Conservation (phyloP, 2,329 filamentous ascomycete genomes). For the Colletotrichum sp. region DNA sequence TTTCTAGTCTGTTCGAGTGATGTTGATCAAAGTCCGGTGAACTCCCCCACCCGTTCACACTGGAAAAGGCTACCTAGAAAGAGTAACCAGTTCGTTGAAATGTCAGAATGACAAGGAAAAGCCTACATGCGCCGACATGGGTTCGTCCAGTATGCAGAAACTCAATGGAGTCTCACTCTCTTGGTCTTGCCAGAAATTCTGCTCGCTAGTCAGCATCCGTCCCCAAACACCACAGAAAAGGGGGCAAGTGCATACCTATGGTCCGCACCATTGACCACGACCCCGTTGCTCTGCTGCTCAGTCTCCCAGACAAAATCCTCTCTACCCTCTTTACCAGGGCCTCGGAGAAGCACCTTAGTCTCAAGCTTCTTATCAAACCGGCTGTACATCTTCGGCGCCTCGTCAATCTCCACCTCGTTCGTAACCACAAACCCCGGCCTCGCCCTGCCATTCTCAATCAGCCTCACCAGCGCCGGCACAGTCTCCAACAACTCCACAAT, state of each 20-base stretch:
- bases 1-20: not conserved
- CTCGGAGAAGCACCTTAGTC: constrained; percentile 24
- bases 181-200: not conserved
- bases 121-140: not conserved
- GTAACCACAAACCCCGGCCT: constrained; percentile 32
- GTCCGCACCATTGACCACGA: not conserved
- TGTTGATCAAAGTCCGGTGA: not conserved
- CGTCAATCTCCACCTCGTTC: constrained; percentile 30
- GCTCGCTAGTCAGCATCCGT: not conserved
- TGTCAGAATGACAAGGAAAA: not conserved
- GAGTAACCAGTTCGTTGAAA: not conserved
- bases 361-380: constrained; percentile 28
- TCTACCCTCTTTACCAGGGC: not conserved
- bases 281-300: not conserved
- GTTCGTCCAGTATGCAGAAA: not conserved
- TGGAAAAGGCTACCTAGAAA: not conserved
- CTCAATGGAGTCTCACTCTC: not conserved
- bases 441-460: constrained; percentile 29
- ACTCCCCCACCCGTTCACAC: not conserved
- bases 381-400: constrained; percentile 29
- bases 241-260: not conserved
- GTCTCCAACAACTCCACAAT: constrained; percentile 10
- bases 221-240: not conserved
- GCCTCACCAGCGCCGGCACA: constrained; percentile 24
- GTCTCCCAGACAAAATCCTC: not conserved